Base-by-base conservation (phyloP, 2,329 filamentous ascomycete genomes). In the Cladosporium austrohemisphaericum region DNA sequence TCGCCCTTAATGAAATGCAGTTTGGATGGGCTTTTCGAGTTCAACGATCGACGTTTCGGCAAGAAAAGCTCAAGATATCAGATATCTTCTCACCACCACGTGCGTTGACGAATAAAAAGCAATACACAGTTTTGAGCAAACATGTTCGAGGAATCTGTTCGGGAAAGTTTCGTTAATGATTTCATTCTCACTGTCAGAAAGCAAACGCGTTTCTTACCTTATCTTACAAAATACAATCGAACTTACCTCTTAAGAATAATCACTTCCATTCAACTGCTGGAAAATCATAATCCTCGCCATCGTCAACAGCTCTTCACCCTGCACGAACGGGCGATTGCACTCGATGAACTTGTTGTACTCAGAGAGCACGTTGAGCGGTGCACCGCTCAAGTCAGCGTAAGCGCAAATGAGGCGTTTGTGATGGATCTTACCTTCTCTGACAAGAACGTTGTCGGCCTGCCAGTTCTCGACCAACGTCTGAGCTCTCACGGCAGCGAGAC, bases 271-370 rank as follows among this genome's bases (percentile, higher is more conserved):
- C 3, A 47, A 3, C 18, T 38, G 44, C 33, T 38, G 44, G n/a
- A 47, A 38, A 4, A 47, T 18, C 44, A 38, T 47, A 5, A 19
- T n/a, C 13, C 44, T 29, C 3, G 33, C 8, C 7, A 38, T 5
- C 2, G 11, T 38, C 6, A 33, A 26, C 25, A 38, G 13, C 18
- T 23, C 11, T 3, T n/a, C 25, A 22, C 7, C 10, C 6, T 18
- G 3, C 10, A 28, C 31, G 16, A 18, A 5, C 13, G 25, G 7
- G 18, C 23, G 10, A 22, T 47, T 37, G 11, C 11, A 2, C 23
- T 18, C 11, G 6, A 45, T 10, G 11, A 47, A 47, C 4, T 38
- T 47, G 14, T 22, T 14, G n/a, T 20, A 47, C 25, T 38, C 44
- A 14, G 16, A 6, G 10, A n/a, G 6, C 25, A 47, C 25, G 25